Evolutionary conservation across 2,329 filamentous ascomycete species (phyloP).

Genomic region (Septoria linicola): DNA sequence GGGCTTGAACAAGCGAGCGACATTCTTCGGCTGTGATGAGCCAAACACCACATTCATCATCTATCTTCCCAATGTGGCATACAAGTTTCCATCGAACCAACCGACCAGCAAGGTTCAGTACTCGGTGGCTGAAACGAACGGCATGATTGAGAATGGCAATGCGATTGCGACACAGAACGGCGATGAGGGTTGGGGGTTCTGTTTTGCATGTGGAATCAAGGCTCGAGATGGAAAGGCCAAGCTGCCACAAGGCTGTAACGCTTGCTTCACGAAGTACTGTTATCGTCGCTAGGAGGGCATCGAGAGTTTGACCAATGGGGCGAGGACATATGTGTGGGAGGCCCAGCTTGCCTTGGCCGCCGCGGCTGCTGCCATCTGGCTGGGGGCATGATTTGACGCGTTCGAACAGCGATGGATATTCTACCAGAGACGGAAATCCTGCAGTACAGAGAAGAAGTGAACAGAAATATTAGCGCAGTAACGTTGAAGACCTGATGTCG

Average conservation of each 20-base stretch:
- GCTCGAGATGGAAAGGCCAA: conserved; percentile 34
- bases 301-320: background rate
- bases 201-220: conserved; percentile 47
- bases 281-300: conserved; percentile 24
- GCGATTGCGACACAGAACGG: conserved; percentile 42
- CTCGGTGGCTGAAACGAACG: conserved; percentile 37
- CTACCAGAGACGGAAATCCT: too few species aligned
- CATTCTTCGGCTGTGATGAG: conserved; percentile 62
- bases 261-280: conserved; percentile 46
- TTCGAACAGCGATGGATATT: too few species aligned
- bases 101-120: conserved; percentile 41
- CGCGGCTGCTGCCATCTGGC: too few species aligned
- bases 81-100: conserved; percentile 38
- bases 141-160: conserved; percentile 45
- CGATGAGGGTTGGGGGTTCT: conserved; percentile 40
- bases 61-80: conserved; percentile 48
- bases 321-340: too few species aligned
- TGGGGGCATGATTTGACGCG: too few species aligned
- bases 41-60: conserved; percentile 38
- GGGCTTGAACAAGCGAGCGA: conserved; percentile 59
- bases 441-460: too few species aligned
- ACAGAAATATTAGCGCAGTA: too few species aligned
- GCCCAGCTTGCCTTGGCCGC: too few species aligned
- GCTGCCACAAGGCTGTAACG: conserved; percentile 39
- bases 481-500: too few species aligned